phyloP scores from a whole-genome alignment of 1,284 basidiomycete species.

The Ceraceosorus guamensis region DNA sequence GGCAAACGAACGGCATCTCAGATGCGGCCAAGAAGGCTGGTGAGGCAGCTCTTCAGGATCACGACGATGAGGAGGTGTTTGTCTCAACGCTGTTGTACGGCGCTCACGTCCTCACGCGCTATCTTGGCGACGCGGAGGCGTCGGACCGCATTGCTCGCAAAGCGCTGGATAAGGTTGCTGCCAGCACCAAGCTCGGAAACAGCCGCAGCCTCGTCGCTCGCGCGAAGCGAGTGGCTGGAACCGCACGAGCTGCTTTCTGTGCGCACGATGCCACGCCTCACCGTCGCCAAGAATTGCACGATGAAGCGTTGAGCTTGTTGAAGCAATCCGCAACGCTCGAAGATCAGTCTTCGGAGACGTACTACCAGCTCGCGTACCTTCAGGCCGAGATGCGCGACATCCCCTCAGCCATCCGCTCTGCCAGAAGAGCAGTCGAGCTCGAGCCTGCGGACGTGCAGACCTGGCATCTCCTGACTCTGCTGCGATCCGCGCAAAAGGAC shows the following conservation, averaged over 20 bases:
- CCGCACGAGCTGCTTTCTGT: conserved; percentile 18
- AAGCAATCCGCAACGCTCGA: conserved; percentile 56
- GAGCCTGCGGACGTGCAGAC: conserved; percentile 66
- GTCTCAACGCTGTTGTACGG: conserved; percentile 32
- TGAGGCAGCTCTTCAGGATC: conserved; percentile 15
- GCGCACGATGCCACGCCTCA: conserved; percentile 46
- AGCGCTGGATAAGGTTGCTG: conserved; percentile 19
- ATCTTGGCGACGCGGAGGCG: conserved; percentile 21
- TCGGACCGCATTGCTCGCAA: conserved; percentile 28
- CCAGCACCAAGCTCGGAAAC: conserved; percentile 5
- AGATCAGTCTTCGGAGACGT: conserved; percentile 58
- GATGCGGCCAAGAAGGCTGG: conserved; percentile 7
- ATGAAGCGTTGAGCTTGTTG: conserved; percentile 58
- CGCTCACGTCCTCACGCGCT: conserved; percentile 22
- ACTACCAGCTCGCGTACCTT: conserved; percentile 53
- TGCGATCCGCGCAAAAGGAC: conserved; percentile 71
- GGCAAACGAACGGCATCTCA: conserved; percentile 4
- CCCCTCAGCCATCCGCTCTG: conserved; percentile 61
- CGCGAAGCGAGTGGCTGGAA: conserved; percentile 24
- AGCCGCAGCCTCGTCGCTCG: conserved; percentile 16
- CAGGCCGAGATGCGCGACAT: conserved; percentile 66
- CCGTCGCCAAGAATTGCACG: conserved; percentile 59
- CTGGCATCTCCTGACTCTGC: conserved; percentile 84
- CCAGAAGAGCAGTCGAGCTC: conserved; percentile 66
- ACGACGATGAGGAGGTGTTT: conserved; percentile 27